phyloP scores from a whole-genome alignment of 805 yeast species.

The Soucietia sequanensis region DNA sequence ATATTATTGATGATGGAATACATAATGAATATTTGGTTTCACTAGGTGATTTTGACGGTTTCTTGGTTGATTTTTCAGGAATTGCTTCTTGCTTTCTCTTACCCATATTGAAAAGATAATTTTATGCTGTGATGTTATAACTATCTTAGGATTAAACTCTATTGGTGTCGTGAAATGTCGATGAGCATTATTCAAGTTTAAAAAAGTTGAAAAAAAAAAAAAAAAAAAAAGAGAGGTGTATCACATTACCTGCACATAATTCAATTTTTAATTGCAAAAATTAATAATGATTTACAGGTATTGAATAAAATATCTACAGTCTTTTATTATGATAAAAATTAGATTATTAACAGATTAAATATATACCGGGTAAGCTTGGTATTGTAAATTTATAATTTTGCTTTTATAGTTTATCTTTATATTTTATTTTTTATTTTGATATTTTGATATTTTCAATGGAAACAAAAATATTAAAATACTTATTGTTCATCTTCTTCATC shows the following conservation, averaged over 20 bases:
- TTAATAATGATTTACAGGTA: too few relatives aligned
- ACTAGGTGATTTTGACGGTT: constrained; percentile 25
- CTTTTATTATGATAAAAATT: too few relatives aligned
- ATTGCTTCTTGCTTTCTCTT: constrained; percentile 23
- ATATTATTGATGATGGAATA: constrained; percentile 67
- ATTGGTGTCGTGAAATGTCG: too few relatives aligned
- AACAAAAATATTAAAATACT: neutral
- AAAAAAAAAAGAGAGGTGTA: neutral
- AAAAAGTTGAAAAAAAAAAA: neutral
- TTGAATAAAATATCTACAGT: too few relatives aligned
- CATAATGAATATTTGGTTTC: constrained; percentile 55
- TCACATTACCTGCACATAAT: too few relatives aligned
- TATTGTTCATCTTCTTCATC: constrained; percentile 20
- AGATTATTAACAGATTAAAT: too few relatives aligned
- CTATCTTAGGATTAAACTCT: too few relatives aligned
- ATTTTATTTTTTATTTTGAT: neutral
- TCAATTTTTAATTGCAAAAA: too few relatives aligned
- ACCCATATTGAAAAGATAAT: constrained; percentile 9
- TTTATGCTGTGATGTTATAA: neutral
- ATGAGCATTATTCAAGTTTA: neutral
- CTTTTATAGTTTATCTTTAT: neutral
- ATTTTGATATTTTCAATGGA: neutral
- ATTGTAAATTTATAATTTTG: too few relatives aligned
- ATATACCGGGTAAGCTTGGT: too few relatives aligned
- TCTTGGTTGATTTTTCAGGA: constrained; percentile 21